These are phyloP conservation scores for Cicer pinnatifidum DNA, from an alignment of 306 rosid genomes.

Conservation along the genomic window DNA sequence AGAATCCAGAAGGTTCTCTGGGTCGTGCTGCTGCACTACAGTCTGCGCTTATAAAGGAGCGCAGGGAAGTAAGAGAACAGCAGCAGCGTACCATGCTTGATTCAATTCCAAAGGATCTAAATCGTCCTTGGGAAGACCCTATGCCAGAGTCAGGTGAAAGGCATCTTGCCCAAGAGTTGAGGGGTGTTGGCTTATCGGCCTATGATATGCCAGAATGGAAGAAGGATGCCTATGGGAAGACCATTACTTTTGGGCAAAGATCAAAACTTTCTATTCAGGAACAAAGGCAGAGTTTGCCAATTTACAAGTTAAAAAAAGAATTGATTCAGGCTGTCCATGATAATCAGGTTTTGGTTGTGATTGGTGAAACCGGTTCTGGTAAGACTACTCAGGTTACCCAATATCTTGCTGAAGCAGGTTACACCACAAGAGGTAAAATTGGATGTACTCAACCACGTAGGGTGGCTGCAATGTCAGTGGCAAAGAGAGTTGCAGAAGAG, in stretches of 20 bases:
- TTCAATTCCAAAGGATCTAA: conserved; percentile 91
- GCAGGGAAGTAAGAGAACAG: conserved; percentile 88
- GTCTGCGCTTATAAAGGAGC: conserved; percentile 89
- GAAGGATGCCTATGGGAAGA: conserved; percentile 91
- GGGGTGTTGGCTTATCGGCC: conserved; percentile 91
- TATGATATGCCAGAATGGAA: conserved; percentile 94
- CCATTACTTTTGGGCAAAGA: conserved; percentile 82
- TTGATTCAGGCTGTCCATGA: conserved; percentile 81
- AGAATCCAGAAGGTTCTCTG: conserved; percentile 89
- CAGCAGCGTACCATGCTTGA: conserved; percentile 90
- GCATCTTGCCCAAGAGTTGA: conserved; percentile 88
- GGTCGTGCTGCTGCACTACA: conserved; percentile 92
- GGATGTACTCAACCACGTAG: conserved; percentile 95
- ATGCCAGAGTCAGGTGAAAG: conserved; percentile 91
- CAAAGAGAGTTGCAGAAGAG: conserved; percentile 91
- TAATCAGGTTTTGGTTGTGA: conserved; percentile 78
- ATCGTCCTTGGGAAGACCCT: conserved; percentile 98
- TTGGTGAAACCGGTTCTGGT: conserved; percentile 94
- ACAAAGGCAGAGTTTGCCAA: conserved; percentile 80
- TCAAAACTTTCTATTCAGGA: conserved; percentile 90
- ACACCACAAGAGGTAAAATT: conserved; percentile 75
- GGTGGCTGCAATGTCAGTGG: conserved; percentile 93
- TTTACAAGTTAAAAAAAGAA: conserved; percentile 80
- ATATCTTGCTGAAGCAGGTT: conserved; percentile 88
- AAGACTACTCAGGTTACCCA: conserved; percentile 95